Conservation (phyloP, 495 filamentous ascomycete species). For the Pyrenopolyporus hunteri region DNA sequence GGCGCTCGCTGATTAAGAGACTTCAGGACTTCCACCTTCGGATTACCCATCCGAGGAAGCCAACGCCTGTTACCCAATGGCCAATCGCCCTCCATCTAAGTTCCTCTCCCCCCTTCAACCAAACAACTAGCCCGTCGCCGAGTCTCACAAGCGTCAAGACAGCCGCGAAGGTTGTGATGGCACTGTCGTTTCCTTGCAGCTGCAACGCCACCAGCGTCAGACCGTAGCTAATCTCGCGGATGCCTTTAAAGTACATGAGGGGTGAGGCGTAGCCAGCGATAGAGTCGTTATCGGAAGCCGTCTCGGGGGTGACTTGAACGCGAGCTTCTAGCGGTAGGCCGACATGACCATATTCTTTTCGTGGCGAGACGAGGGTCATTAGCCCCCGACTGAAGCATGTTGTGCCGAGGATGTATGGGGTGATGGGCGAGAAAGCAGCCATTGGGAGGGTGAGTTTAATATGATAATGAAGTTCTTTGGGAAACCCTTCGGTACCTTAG, state of each 20-base stretch:
- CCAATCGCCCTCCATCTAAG: constrained; percentile 16
- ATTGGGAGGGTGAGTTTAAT: constrained; percentile 3
- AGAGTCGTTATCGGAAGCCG: neutral
- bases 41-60: constrained; percentile 15
- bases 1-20: neutral
- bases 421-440: neutral
- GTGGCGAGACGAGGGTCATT: constrained; percentile 17
- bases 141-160: constrained; percentile 18
- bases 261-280: constrained; percentile 8
- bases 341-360: constrained; percentile 9
- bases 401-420: constrained; percentile 21
- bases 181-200: constrained; percentile 5
- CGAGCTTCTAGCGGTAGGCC: constrained; percentile 19
- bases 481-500: neutral
- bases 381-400: constrained; percentile 16
- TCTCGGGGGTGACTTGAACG: neutral
- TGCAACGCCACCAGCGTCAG: constrained; percentile 10
- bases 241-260: constrained; percentile 32
- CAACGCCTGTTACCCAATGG: constrained; percentile 24
- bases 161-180: constrained; percentile 19
- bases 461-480: neutral
- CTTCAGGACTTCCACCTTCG: constrained; percentile 13
- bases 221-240: constrained; percentile 24
- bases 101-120: constrained; percentile 12
- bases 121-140: constrained; percentile 26